Conservation (phyloP, 371 early-diverging fungal genomes). For the Mucor lusitanicus region DNA sequence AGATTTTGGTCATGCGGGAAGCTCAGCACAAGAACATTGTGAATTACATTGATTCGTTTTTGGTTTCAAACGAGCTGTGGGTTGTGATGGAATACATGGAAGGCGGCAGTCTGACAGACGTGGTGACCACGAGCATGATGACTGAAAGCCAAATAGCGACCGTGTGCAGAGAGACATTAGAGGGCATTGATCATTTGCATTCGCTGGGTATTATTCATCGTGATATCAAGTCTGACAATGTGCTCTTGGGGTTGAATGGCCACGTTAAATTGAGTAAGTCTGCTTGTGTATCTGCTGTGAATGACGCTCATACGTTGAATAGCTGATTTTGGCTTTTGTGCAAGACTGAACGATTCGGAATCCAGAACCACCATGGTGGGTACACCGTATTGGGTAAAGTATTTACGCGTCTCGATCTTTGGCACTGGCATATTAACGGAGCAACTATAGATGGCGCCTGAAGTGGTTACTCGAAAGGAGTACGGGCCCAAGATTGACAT, state of each 20-base stretch:
- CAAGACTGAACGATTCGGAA: conserved; percentile 71
- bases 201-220: conserved; percentile 88
- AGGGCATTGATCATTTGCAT: conserved; percentile 71
- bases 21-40: conserved; percentile 83
- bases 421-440: neutral
- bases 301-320: neutral
- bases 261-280: conserved; percentile 82
- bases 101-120: conserved; percentile 85
- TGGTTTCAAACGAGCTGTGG: conserved; percentile 79
- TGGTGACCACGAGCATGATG: conserved; percentile 83
- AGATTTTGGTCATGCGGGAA: conserved; percentile 83
- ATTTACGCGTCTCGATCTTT: neutral
- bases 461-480: conserved; percentile 81
- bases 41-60: conserved; percentile 84
- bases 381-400: conserved; percentile 75
- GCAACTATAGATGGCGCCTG: too few relatives aligned
- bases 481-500: conserved; percentile 90
- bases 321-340: conserved; percentile 92
- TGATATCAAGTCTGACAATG: conserved; percentile 95
- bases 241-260: conserved; percentile 81
- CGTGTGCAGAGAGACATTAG: conserved; percentile 72
- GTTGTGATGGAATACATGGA: conserved; percentile 93
- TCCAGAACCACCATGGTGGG: conserved; percentile 84
- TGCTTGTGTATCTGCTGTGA: neutral
- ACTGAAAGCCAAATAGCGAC: conserved; percentile 87